Base-by-base conservation (phyloP, 169 alveolate genomes). In the Babesia ovis region DNA sequence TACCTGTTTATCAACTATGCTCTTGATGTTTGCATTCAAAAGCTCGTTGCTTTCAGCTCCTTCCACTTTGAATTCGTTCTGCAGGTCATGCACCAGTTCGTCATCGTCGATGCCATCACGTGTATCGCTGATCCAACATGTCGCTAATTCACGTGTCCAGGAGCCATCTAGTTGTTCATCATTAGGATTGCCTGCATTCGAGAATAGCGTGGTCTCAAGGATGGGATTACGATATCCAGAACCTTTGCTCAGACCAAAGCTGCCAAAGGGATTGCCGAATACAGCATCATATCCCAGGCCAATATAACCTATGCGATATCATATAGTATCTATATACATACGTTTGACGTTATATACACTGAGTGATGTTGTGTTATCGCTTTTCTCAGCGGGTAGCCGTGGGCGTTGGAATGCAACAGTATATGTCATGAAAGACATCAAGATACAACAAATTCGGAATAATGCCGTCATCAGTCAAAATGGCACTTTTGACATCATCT, bases 241-340 rank as follows among this genome's bases (percentile, higher is more conserved):
- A 25, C 61, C 82, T 12, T 42, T 46, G 57, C 25, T 31, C 39
- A 22, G 57, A 6, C 56, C 64, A 46, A 72, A 66, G 55, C 46
- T 46, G 16, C 82, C 85, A n/a, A 71, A 57, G n/a, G 89, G 89
- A 25, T 81, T 72, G 9, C 89, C 89, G 25, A 64, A 54, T 6
- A 81, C 67, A 25, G 77, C 57, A 42, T 81, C 89, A 48, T 68
- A 81, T 1, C 89, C 89, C 32, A 70, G 18, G 8, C 89, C 89
- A 62, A 58, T 61, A 59, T 71, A 72, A 37, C 68, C 89, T 81
- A 35, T 6, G 41, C 0, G 4, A 20, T 62, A 3, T 64, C 23
- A 23, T 1, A 1, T 16, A 4, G n/a, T n/a, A 6, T n/a, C 4
- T 20, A 18, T 14, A 5, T 1, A 46, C 74, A 16, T 32, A 64